Percentiles rank a stretch among this genome's conserved stretches.
Evolutionary conservation across 2,329 filamentous ascomycete species (phyloP).

Genomic region (Aspergillus candidus): DNA sequence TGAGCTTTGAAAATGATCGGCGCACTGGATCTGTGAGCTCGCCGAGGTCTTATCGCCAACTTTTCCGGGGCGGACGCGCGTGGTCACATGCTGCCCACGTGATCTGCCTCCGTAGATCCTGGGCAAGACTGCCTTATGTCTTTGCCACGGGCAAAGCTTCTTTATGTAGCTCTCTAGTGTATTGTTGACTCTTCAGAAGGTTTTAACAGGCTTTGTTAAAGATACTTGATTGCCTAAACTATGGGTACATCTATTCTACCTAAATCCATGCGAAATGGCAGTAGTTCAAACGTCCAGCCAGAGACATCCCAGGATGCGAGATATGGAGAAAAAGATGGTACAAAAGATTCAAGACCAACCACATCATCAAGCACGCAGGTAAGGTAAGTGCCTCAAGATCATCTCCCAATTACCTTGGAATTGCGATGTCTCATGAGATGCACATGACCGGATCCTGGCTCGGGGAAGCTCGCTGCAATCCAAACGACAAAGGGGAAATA

Average conservation of each 20-base stretch:
- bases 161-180: neutral
- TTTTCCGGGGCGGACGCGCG: neutral
- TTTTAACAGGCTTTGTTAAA: neutral
- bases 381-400: neutral
- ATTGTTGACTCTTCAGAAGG: neutral
- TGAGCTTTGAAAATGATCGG: too few species aligned
- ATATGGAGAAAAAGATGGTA: conserved; percentile 5
- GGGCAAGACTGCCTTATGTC: too few species aligned
- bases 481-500: conserved; percentile 4
- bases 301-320: conserved; percentile 12
- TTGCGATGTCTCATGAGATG: conserved; percentile 2
- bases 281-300: conserved; percentile 11
- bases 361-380: too few species aligned
- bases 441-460: conserved; percentile 4
- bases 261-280: conserved; percentile 14
- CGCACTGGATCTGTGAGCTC: too few species aligned
- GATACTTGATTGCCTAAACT: conserved; percentile 14
- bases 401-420: conserved; percentile 2
- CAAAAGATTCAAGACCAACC: neutral
- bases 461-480: conserved; percentile 7
- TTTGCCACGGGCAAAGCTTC: neutral
- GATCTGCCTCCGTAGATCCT: neutral
- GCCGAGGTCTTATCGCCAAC: too few species aligned
- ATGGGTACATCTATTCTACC: conserved; percentile 34
- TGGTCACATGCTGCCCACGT: conserved; percentile 9